Percentiles rank a stretch among this genome's conserved stretches.
These are phyloP conservation scores for Aplosporella prunicola DNA, from an alignment of 2,329 filamentous ascomycete genomes.

Conservation along the genomic window DNA sequence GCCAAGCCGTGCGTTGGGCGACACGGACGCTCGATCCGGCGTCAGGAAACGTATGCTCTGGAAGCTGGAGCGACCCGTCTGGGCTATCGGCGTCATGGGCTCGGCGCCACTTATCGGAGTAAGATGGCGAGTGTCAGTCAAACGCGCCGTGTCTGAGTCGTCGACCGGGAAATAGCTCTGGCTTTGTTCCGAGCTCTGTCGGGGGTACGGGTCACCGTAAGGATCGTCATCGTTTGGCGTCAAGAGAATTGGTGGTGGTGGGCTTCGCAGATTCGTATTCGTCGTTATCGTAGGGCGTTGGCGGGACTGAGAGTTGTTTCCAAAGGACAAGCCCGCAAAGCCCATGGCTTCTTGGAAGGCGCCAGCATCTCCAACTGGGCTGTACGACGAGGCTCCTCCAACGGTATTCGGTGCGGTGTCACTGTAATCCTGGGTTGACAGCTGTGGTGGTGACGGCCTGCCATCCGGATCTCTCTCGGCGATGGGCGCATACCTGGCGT, in stretches of 20 bases:
- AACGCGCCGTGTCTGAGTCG: conserved; percentile 49
- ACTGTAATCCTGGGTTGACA: conserved; percentile 20
- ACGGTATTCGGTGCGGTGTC: conserved; percentile 17
- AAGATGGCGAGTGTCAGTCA: conserved; percentile 48
- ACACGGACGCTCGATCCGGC: conserved; percentile 29
- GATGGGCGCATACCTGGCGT: conserved; percentile 45
- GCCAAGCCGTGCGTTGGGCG: conserved; percentile 41
- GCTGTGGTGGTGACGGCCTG: conserved; percentile 29
- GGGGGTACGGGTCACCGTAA: conserved; percentile 16
- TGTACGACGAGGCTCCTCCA: conserved; percentile 30
- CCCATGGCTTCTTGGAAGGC: conserved; percentile 41
- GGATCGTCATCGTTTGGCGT: conserved; percentile 18
- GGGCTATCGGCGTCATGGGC: conserved; percentile 30
- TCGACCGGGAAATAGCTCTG: conserved; percentile 47
- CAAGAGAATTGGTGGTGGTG: conserved; percentile 5
- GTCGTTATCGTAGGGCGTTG: conserved; percentile 4
- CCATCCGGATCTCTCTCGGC: conserved; percentile 21
- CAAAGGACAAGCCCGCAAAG: conserved; percentile 37
- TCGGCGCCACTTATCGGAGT: conserved; percentile 47
- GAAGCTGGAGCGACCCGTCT: conserved; percentile 40
- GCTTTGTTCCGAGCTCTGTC: conserved; percentile 30
- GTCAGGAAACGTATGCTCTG: conserved; percentile 47
- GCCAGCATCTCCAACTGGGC: conserved; percentile 27
- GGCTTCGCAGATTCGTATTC: conserved; percentile 42
- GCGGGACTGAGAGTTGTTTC: conserved; percentile 28